phyloP scores from a whole-genome alignment of 2,329 filamentous ascomycete genomes.

The Trichoderma sp. region DNA sequence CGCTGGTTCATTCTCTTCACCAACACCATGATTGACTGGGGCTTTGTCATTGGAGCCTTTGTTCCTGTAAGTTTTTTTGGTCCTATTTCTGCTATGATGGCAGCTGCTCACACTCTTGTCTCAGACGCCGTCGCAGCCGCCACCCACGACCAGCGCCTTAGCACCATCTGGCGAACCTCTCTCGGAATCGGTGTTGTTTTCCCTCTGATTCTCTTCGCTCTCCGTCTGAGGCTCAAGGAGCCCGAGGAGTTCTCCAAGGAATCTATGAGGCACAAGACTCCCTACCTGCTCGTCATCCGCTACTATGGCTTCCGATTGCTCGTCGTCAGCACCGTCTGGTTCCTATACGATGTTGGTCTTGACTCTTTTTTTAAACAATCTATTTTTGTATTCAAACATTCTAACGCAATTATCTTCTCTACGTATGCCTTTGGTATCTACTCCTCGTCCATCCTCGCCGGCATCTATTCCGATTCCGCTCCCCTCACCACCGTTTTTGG shows the following conservation, averaged over 20 bases:
- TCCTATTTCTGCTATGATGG: not conserved
- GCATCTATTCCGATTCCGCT: conserved; percentile 59
- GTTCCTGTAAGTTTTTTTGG: conserved; percentile 52
- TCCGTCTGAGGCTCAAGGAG: conserved; percentile 74
- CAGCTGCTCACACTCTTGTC: not conserved
- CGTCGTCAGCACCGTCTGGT: conserved; percentile 76
- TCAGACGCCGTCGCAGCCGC: conserved; percentile 55
- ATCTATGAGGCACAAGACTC: conserved; percentile 64
- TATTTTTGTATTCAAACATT: fast-evolving
- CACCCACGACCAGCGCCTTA: conserved; percentile 61
- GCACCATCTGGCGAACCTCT: conserved; percentile 78
- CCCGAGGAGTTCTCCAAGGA: conserved; percentile 75
- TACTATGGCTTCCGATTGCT: conserved; percentile 76
- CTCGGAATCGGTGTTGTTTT: conserved; percentile 80
- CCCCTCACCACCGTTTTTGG: conserved; percentile 78
- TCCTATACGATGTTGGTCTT: conserved; percentile 70
- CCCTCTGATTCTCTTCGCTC: conserved; percentile 67
- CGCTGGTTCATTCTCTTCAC: conserved; percentile 91
- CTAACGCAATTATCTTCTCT: conserved; percentile 55
- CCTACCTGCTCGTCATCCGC: conserved; percentile 55
- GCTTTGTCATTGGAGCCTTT: conserved; percentile 79
- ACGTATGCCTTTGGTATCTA: conserved; percentile 86
- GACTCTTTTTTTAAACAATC: not conserved
- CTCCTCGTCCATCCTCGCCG: conserved; percentile 70
- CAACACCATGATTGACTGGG: conserved; percentile 81